Evolutionary conservation across 805 yeast genomes (phyloP).

Genomic region (Helenozyma baotianmanensis): DNA sequence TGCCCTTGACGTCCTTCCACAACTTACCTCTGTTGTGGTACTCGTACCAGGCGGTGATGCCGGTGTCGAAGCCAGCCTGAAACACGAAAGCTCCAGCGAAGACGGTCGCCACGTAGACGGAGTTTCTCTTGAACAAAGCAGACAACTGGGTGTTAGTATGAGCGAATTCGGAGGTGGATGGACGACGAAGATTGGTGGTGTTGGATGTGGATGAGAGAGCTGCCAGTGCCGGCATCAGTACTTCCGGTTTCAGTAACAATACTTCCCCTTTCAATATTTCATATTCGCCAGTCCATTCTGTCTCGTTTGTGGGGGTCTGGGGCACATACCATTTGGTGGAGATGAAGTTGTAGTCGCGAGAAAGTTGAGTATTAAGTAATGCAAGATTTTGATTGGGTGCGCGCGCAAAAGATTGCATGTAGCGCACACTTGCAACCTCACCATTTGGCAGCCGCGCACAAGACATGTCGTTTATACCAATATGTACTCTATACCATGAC

Average conservation of each 20-base stretch:
- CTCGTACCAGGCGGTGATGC: constrained; percentile 67
- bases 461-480: too few relatives aligned
- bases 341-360: constrained; percentile 3
- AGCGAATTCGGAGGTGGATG: not conserved
- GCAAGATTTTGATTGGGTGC: constrained; percentile 14
- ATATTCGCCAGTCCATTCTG: too few relatives aligned
- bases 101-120: constrained; percentile 77
- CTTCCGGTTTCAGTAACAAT: not conserved
- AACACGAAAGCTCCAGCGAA: constrained; percentile 82
- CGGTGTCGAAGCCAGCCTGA: constrained; percentile 70
- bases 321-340: too few relatives aligned
- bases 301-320: too few relatives aligned
- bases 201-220: too few relatives aligned
- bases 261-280: too few relatives aligned
- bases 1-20: constrained; percentile 74
- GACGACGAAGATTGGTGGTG: too few relatives aligned
- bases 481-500: too few relatives aligned
- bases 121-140: constrained; percentile 68
- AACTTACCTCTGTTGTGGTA: constrained; percentile 78
- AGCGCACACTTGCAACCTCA: constrained; percentile 1
- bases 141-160: constrained; percentile 23
- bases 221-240: not conserved
- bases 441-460: too few relatives aligned
- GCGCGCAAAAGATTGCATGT: constrained; percentile 5
- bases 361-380: constrained; percentile 8